Conservation (phyloP, 1,284 basidiomycete species). For the Irpex sp. region DNA sequence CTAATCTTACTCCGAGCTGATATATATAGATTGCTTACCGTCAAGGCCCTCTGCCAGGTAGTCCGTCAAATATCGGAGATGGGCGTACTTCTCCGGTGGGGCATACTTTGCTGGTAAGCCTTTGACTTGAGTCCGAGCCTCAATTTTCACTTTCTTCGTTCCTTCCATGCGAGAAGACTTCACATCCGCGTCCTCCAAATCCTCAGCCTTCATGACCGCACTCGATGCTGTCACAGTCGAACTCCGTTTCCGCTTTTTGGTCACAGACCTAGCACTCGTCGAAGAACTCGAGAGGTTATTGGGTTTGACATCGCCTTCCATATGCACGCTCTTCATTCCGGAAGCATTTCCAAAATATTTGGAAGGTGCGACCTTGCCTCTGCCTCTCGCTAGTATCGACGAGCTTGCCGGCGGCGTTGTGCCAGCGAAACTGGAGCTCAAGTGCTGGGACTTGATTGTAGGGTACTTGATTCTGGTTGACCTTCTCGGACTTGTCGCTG, state of each 20-base stretch:
- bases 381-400: too few species aligned
- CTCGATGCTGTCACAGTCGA: neutral
- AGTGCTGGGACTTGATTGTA: too few species aligned
- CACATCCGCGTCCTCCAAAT: neutral
- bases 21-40: constrained; percentile 27
- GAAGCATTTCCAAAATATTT: too few species aligned
- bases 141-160: constrained; percentile 14
- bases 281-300: too few species aligned
- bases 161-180: neutral
- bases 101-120: constrained; percentile 16
- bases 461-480: too few species aligned
- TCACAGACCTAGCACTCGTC: too few species aligned
- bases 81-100: constrained; percentile 30
- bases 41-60: constrained; percentile 39
- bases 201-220: neutral
- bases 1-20: neutral
- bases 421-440: too few species aligned
- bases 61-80: constrained; percentile 34
- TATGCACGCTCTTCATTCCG: too few species aligned
- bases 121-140: constrained; percentile 3
- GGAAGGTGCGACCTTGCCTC: too few species aligned
- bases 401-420: too few species aligned
- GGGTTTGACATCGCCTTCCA: too few species aligned
- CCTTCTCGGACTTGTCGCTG: too few species aligned
- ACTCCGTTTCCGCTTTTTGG: neutral